phyloP scores from a whole-genome alignment of 2,329 filamentous ascomycete species.

The Diplodia mutila region DNA sequence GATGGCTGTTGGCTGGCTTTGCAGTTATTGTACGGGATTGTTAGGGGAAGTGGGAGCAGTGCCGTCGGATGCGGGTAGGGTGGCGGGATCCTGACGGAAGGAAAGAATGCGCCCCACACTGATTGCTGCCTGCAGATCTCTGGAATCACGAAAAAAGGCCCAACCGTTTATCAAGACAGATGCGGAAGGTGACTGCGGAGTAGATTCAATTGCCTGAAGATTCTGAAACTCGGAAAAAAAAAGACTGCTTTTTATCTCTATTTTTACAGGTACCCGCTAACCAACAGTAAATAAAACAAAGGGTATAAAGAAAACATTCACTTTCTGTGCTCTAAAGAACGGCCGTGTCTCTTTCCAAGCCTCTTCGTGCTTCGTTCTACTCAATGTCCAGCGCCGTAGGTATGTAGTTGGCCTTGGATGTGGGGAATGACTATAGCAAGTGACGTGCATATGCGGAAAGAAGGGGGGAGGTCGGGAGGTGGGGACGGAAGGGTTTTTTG shows the following conservation, averaged over 20 bases:
- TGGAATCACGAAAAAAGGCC: neutral
- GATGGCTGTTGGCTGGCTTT: no score
- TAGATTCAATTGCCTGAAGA: neutral
- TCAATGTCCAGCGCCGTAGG: neutral
- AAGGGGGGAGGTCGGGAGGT: constrained; percentile 7
- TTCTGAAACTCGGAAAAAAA: neutral
- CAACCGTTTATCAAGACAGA: neutral
- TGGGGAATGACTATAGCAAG: neutral
- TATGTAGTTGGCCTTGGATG: neutral
- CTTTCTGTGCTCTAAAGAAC: neutral
- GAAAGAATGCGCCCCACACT: neutral
- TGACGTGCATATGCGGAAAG: constrained; percentile 15
- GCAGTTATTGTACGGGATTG: no score
- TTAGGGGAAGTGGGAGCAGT: neutral
- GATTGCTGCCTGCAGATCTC: neutral
- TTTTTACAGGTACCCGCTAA: neutral
- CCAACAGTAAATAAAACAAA: neutral
- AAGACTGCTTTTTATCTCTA: neutral
- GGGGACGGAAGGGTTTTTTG: neutral
- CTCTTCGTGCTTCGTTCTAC: neutral
- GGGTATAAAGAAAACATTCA: neutral
- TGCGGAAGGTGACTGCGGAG: neutral
- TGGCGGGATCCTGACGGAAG: neutral
- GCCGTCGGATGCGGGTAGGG: neutral
- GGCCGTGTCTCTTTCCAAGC: neutral